These are phyloP conservation scores for Ambrosiella xylebori DNA, from an alignment of 2,329 filamentous ascomycete genomes.

Conservation along the genomic window DNA sequence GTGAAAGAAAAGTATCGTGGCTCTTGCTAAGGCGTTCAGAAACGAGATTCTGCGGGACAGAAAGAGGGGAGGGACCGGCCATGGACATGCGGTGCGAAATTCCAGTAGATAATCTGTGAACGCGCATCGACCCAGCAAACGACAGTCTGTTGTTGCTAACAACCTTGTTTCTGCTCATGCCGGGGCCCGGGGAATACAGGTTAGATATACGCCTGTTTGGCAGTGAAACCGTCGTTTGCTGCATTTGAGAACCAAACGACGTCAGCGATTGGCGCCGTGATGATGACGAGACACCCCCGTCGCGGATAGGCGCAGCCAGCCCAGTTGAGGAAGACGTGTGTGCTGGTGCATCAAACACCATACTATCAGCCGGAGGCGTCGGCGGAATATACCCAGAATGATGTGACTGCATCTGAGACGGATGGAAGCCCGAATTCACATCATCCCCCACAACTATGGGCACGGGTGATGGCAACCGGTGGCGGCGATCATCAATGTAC, in stretches of 20 bases:
- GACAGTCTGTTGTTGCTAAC: slow-evolving; percentile 21
- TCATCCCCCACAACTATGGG: not conserved
- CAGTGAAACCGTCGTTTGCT: slow-evolving; percentile 17
- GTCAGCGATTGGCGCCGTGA: slow-evolving; percentile 11
- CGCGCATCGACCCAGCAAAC: slow-evolving; percentile 21
- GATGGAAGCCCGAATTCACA: not conserved
- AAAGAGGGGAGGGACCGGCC: slow-evolving; percentile 41
- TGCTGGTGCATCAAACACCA: slow-evolving; percentile 28
- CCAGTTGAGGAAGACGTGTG: not conserved
- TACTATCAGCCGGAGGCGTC: slow-evolving; percentile 44
- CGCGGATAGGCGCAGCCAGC: not conserved
- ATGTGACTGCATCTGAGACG: not conserved
- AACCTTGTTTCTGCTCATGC: slow-evolving; percentile 12
- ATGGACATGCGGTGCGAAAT: slow-evolving; percentile 63
- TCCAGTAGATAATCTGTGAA: slow-evolving; percentile 33
- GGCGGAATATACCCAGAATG: slow-evolving; percentile 30
- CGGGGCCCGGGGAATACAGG: slow-evolving; percentile 20
- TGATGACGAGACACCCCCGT: slow-evolving; percentile 1
- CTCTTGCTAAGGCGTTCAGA: slow-evolving; percentile 64
- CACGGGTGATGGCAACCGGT: slow-evolving; percentile 2
- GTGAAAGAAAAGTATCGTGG: slow-evolving; percentile 78
- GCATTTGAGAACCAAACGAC: slow-evolving; percentile 24
- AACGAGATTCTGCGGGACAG: slow-evolving; percentile 54
- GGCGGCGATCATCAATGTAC: slow-evolving; percentile 45
- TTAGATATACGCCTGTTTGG: slow-evolving; percentile 32